Evolutionary conservation across 2,329 filamentous ascomycete species (phyloP).

Genomic region (Fusarium sp.): DNA sequence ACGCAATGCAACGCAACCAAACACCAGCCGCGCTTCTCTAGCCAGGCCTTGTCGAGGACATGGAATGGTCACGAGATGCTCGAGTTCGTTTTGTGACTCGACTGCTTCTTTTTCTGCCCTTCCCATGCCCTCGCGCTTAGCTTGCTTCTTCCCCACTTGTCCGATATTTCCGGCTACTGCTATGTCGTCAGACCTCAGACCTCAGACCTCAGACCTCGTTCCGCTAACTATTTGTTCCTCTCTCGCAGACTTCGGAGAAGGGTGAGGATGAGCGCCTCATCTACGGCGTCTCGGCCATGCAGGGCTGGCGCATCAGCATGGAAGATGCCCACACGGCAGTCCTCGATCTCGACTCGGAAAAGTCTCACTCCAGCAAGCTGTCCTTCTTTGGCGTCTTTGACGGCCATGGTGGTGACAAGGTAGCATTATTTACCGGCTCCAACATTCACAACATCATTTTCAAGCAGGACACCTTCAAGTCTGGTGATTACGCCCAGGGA

Average conservation of each 20-base stretch:
- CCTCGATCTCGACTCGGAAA: conserved; percentile 78
- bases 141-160: conserved; percentile 25
- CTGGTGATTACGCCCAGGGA: conserved; percentile 91
- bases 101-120: not conserved
- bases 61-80: not conserved
- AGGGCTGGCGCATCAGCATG: conserved; percentile 99
- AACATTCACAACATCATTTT: conserved; percentile 94
- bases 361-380: conserved; percentile 77
- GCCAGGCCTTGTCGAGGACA: conserved; percentile 11
- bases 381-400: conserved; percentile 99
- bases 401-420: conserved; percentile 96
- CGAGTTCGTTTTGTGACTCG: not conserved
- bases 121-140: not conserved
- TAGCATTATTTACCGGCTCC: conserved; percentile 91
- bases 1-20: conserved; percentile 12
- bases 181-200: conserved; percentile 25
- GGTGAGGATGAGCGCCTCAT: conserved; percentile 93
- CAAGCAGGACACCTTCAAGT: conserved; percentile 93
- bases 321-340: conserved; percentile 93
- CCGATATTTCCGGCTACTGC: conserved; percentile 28
- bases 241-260: conserved; percentile 79
- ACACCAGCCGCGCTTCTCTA: conserved; percentile 18
- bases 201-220: conserved; percentile 27
- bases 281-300: conserved; percentile 98
- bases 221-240: conserved; percentile 43